Base-by-base conservation (phyloP, 176 grass and related monocot species). In the Puya raimondii region DNA sequence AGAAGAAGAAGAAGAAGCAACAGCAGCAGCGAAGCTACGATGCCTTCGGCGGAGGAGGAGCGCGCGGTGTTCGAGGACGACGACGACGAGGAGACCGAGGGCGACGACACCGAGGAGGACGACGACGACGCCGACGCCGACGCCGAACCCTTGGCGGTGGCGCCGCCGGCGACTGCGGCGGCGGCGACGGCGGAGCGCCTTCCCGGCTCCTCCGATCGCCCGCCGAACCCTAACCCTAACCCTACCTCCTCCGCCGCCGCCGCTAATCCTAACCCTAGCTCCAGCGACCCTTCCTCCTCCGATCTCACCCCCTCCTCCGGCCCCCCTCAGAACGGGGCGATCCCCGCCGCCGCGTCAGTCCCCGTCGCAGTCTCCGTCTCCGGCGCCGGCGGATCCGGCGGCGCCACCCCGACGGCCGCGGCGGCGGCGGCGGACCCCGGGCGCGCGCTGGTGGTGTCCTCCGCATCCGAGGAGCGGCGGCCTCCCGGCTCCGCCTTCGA, bases 101-200 rank as follows among this genome's bases (percentile, higher is more conserved):
- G 68, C 67, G 76, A 75, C 14, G 61, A 33, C 70, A 58, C 23
- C 51, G 70, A 73, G 2, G 79, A 81, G 25, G 57, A 71, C 42
- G 86, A 87, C 10, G 80, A 84, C 65, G 72, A 77, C 42, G 76
- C 72, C 21, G 69, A 84, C 50, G 77, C 75, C 58, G 70, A 82
- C 26, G 66, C 52, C 64, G 33, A 42, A 42, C 33, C 33, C 33
- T 42, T 42, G 33, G 65, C 65, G 76, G 82, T 25, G 72, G 69
- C 26, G 66, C 83, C 64, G 71, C 81, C 58, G 66, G 80, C 20
- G 66, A 48, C 68, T 77, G 72, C 27, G 23, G 78, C 72, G 64
- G 71, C 58, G 66, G 69, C 21, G 23, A 74, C 72, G 64, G 71
- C 58, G 66, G 70, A 67, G 25, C 15, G 15, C 8, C 27, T 47